Conservation (phyloP, 192 early-diverging fungal genomes). For the Phycomyces blakesleeanus region DNA sequence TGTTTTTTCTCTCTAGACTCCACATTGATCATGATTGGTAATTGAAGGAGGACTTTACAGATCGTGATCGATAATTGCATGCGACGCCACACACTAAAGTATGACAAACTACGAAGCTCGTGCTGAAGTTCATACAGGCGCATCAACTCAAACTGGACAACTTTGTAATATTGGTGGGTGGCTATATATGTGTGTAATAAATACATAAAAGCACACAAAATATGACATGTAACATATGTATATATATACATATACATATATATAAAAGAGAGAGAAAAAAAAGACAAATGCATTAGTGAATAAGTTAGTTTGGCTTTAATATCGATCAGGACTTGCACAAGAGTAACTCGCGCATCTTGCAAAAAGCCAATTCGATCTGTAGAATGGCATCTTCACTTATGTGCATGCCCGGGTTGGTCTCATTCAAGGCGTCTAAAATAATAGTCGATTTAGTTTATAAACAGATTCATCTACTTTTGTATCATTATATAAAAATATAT, state of each 20-base stretch:
- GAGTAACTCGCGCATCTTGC: conserved; percentile 37
- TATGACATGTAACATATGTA: no score
- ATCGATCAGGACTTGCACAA: conserved; percentile 24
- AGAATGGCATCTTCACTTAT: conserved; percentile 42
- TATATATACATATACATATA: no score
- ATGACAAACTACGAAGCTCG: conserved; percentile 48
- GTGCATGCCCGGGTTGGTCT: conserved; percentile 38
- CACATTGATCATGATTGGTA: conserved; percentile 54
- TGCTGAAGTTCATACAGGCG: conserved; percentile 55
- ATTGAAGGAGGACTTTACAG: conserved; percentile 45
- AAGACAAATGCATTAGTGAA: conserved; percentile 4
- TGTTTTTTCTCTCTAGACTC: conserved; percentile 28
- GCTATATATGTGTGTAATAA: no score
- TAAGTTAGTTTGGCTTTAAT: background rate
- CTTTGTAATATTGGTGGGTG: conserved; percentile 54
- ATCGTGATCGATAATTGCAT: conserved; percentile 51
- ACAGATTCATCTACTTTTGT: no score
- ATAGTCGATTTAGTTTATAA: background rate
- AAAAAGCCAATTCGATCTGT: conserved; percentile 35
- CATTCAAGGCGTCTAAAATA: conserved; percentile 38
- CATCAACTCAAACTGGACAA: conserved; percentile 55
- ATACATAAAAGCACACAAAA: no score
- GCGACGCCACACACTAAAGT: conserved; percentile 52
- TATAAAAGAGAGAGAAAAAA: no score
- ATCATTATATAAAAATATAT: no score